phyloP scores from a whole-genome alignment of 1,284 basidiomycete species.

The Rhizoctonia solani region DNA sequence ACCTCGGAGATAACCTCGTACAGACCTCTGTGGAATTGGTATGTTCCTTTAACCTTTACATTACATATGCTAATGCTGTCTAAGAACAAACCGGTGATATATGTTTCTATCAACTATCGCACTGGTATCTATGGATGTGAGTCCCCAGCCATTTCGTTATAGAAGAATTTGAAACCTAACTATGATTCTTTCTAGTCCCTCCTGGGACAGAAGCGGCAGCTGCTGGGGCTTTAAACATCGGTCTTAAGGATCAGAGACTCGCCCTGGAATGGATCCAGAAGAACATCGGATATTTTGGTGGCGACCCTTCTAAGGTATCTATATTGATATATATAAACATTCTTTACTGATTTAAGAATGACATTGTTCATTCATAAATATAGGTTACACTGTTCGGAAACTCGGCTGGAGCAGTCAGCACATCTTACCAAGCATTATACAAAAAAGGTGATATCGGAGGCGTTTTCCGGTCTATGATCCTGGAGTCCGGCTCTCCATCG shows the following conservation, averaged over 20 bases:
- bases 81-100: slow-evolving; percentile 46
- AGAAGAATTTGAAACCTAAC: not conserved
- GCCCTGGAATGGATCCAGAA: slow-evolving; percentile 25
- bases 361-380: not conserved
- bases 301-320: slow-evolving; percentile 19
- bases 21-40: slow-evolving; percentile 9
- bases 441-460: slow-evolving; percentile 34
- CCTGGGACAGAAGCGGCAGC: slow-evolving; percentile 43
- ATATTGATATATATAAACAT: not conserved
- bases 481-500: slow-evolving; percentile 33
- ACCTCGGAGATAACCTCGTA: slow-evolving; percentile 8
- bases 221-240: slow-evolving; percentile 45
- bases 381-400: slow-evolving; percentile 41
- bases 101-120: slow-evolving; percentile 51
- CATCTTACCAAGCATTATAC: slow-evolving; percentile 38
- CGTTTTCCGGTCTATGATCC: slow-evolving; percentile 34
- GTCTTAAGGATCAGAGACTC: slow-evolving; percentile 47
- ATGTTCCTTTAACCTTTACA: slow-evolving; percentile 17
- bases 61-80: slow-evolving; percentile 3
- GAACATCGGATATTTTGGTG: slow-evolving; percentile 26
- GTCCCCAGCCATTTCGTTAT: not conserved
- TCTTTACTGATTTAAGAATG: slow-evolving; percentile 1
- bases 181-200: slow-evolving; percentile 21
- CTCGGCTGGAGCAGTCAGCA: slow-evolving; percentile 42
- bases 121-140: slow-evolving; percentile 51